Evolutionary conservation across 768 basidiomycete species (phyloP).

Genomic region (Hygrocybe coccinea): DNA sequence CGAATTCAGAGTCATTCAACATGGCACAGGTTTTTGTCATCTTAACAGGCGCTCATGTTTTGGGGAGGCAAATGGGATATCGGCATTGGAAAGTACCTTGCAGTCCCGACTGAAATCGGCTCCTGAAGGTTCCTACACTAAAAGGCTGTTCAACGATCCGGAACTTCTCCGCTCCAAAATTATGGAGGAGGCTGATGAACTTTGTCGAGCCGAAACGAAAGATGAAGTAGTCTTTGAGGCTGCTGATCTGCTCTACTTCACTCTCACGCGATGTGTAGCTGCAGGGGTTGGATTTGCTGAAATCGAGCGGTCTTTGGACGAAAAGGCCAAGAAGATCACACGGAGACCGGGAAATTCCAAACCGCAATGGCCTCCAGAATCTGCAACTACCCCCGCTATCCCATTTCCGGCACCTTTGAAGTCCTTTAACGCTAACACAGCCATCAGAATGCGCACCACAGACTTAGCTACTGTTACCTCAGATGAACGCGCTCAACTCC

Average conservation of each 20-base stretch:
- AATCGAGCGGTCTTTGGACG: constrained; percentile 77
- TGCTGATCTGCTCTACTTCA: constrained; percentile 92
- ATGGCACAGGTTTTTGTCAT: constrained; percentile 92
- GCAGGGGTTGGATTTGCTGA: constrained; percentile 79
- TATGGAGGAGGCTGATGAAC: constrained; percentile 96
- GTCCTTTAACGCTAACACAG: constrained; percentile 28
- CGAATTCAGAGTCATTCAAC: constrained; percentile 85
- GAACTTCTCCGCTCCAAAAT: constrained; percentile 87
- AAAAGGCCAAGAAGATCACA: constrained; percentile 80
- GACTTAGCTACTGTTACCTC: constrained; percentile 47
- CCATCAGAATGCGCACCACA: constrained; percentile 76
- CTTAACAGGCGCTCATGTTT: constrained; percentile 86
- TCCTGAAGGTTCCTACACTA: constrained; percentile 90
- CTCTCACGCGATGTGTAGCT: constrained; percentile 76
- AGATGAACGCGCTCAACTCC: constrained; percentile 59
- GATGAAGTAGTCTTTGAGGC: constrained; percentile 92
- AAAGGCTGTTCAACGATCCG: constrained; percentile 75
- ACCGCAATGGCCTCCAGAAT: constrained; percentile 58
- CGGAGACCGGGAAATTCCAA: constrained; percentile 91
- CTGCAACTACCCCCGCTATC: constrained; percentile 21
- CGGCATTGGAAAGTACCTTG: constrained; percentile 77
- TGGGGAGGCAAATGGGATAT: constrained; percentile 70
- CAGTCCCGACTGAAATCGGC: constrained; percentile 65
- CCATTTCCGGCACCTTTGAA: constrained; percentile 9
- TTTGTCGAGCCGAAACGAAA: constrained; percentile 74